Evolutionary conservation across 108 stramenopile genomes (phyloP).

Genomic region (Nannochloropsis gaditana): DNA sequence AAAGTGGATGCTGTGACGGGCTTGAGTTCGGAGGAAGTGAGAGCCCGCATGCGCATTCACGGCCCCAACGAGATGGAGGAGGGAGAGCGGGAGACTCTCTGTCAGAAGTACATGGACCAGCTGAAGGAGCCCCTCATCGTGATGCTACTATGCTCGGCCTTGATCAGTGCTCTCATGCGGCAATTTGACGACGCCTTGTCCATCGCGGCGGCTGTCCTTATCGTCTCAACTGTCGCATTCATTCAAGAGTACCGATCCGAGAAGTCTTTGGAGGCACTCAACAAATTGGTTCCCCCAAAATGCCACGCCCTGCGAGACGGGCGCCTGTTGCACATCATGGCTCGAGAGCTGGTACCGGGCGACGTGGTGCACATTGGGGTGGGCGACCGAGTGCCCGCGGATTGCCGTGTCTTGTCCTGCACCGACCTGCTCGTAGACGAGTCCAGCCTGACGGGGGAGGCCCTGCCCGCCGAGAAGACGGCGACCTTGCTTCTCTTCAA

Average conservation of each 20-base stretch:
- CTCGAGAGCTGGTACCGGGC: slow-evolving; percentile 80
- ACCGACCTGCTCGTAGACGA: slow-evolving; percentile 76
- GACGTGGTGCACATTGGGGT: slow-evolving; percentile 78
- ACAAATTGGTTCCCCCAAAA: slow-evolving; percentile 71
- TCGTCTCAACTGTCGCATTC: slow-evolving; percentile 84
- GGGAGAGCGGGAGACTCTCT: slow-evolving; percentile 46
- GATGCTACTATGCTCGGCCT: slow-evolving; percentile 73
- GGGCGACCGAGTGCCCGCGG: slow-evolving; percentile 93
- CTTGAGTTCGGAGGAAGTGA: not conserved
- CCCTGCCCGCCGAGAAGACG: slow-evolving; percentile 58
- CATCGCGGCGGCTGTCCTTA: slow-evolving; percentile 80
- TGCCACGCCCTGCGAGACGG: slow-evolving; percentile 78
- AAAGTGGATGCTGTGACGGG: not conserved
- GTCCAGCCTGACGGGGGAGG: slow-evolving; percentile 81
- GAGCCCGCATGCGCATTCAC: slow-evolving; percentile 20
- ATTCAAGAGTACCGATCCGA: slow-evolving; percentile 89
- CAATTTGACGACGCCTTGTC: slow-evolving; percentile 81
- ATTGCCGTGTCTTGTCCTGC: slow-evolving; percentile 73
- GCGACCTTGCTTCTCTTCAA: slow-evolving; percentile 29
- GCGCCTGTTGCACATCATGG: slow-evolving; percentile 62
- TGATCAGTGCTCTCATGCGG: slow-evolving; percentile 67
- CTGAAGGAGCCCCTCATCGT: slow-evolving; percentile 88
- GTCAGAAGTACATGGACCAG: slow-evolving; percentile 61
- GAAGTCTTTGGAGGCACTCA: slow-evolving; percentile 73
- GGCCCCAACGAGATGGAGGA: slow-evolving; percentile 47